These are phyloP conservation scores for Fusarium abutilonis DNA, from an alignment of 2,329 filamentous ascomycete species.

Conservation along the genomic window DNA sequence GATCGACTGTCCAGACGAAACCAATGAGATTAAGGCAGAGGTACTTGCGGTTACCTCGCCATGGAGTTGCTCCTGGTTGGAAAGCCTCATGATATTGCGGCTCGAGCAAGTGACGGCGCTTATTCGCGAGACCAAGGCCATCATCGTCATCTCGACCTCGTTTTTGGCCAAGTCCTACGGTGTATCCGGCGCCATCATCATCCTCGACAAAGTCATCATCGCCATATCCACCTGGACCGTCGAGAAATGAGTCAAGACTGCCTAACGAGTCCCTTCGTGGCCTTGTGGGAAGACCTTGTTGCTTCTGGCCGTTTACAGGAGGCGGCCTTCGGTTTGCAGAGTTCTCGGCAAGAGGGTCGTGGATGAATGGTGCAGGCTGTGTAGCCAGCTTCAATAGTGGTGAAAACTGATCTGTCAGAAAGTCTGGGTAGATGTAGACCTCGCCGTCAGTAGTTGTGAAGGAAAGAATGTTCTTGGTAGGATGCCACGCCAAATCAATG, in stretches of 20 bases:
- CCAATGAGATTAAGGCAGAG: conserved; percentile 93
- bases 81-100: conserved; percentile 84
- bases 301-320: conserved; percentile 64
- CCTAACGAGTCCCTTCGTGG: conserved; percentile 73
- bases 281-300: conserved; percentile 58
- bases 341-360: conserved; percentile 78
- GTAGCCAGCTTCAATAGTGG: conserved; percentile 65
- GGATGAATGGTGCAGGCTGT: conserved; percentile 86
- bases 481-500: conserved; percentile 90
- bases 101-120: conserved; percentile 60
- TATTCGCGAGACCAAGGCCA: conserved; percentile 56
- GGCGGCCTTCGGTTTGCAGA: conserved; percentile 70
- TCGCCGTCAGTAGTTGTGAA: conserved; percentile 95
- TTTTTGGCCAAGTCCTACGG: conserved; percentile 64
- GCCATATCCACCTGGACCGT: conserved; percentile 62
- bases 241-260: conserved; percentile 83
- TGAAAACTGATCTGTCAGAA: conserved; percentile 67
- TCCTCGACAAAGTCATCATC: conserved; percentile 90
- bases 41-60: conserved; percentile 93
- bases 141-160: conserved; percentile 65
- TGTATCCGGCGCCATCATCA: conserved; percentile 93
- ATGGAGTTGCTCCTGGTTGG: conserved; percentile 93
- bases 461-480: conserved; percentile 84
- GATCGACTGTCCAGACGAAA: conserved; percentile 96
- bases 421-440: conserved; percentile 86